Base-by-base conservation (phyloP, 208 protist genomes). In the Trypanosoma grayi region DNA sequence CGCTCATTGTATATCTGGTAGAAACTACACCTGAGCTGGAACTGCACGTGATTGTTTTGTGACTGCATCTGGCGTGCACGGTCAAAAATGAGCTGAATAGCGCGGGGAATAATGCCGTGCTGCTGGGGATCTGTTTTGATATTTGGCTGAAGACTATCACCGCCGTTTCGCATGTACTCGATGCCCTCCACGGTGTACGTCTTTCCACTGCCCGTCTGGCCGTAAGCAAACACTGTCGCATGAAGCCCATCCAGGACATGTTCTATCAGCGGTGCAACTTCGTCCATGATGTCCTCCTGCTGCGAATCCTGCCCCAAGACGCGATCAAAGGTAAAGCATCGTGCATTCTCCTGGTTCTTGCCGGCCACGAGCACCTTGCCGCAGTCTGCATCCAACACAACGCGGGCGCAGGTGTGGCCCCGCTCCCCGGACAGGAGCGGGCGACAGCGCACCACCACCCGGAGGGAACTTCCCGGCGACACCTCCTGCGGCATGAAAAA, bases 1-100 rank as follows among this genome's bases (percentile, higher is more conserved):
- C 75, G 73, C 51, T 97, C 92, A 43, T 97, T 95, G 77, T 97
- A 97, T 60, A 97, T 86, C 44, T 97, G 87, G 10, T 91, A 87
- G 60, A 81, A 95, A 70, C 85, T 92, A 64, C 90, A 96, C 4
- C 74, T 75, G 34, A 96, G 82, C n/a, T 69, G 47, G 70, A 84
- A 90, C 55, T 71, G 59, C 2, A 85, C 65, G 10, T 65, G 64
- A 20, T 76, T 73, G 27, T 77, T 28, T 27, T 71, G 39, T 16
- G 53, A 40, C 41, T 86, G 66, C 22, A 81, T 70, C 33, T 80
- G 64, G 4, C 75, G 65, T 2, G 79, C 84, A 20, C 75, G 70
- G 62, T 96, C 85, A 45, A 86, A 96, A 5, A 96, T 55, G 2
- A 87, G 66, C 55, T 96, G 81, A 36, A 96, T 90, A 6, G 66